A percentile compares a stretch with the other conserved stretches of the same genome.
phyloP scores from a whole-genome alignment of 148 eudicot species.

The Dianthus caryophyllus region DNA sequence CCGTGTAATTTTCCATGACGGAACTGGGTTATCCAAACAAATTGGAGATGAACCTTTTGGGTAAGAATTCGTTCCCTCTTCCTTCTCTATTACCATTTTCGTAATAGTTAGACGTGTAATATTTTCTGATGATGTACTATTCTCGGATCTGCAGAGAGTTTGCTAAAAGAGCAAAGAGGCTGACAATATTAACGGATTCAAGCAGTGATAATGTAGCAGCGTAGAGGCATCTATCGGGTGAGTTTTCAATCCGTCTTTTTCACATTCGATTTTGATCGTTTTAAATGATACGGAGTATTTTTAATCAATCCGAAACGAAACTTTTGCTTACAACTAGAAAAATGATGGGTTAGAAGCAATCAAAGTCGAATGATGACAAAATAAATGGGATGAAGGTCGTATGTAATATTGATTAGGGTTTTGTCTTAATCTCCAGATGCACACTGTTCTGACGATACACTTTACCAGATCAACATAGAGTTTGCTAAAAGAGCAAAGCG shows the following conservation, averaged over 20 bases:
- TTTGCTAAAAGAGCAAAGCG: conserved; percentile 63
- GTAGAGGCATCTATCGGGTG: conserved; percentile 44
- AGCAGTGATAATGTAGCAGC: conserved; percentile 53
- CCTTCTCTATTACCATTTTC: neutral
- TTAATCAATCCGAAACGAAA: no score
- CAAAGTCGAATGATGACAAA: no score
- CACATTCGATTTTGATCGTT: no score
- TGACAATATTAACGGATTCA: conserved; percentile 61
- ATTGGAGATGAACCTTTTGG: conserved; percentile 73
- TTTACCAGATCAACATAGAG: conserved; percentile 43
- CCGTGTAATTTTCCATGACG: conserved; percentile 52
- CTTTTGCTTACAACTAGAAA: no score
- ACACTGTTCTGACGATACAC: no score
- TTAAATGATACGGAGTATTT: no score
- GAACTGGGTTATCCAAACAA: conserved; percentile 44
- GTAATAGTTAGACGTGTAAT: neutral
- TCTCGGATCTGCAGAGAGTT: conserved; percentile 52
- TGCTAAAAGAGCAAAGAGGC: conserved; percentile 56
- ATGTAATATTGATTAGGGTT: no score
- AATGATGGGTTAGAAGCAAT: no score
- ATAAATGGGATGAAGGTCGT: no score
- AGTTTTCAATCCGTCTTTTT: neutral
- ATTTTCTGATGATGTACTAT: conserved; percentile 1
- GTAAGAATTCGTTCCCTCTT: conserved; percentile 27
- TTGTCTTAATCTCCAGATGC: no score